phyloP scores from a whole-genome alignment of 2,329 filamentous ascomycete species.

The Neopestalotiopsis rosae region DNA sequence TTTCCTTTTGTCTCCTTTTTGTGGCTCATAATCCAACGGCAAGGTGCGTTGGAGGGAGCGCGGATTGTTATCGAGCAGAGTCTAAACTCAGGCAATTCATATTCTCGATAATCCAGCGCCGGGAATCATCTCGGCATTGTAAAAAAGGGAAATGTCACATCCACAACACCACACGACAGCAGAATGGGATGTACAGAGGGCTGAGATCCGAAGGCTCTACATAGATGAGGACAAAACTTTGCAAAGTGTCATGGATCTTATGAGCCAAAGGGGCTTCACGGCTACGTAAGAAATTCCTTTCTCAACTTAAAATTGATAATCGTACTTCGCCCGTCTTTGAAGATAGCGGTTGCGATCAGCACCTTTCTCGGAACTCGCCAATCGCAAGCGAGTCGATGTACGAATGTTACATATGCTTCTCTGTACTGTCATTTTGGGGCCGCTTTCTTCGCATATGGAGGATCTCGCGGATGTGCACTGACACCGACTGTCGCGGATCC shows the following conservation, averaged over 20 bases:
- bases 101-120: too few relatives aligned
- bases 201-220: slow-evolving; percentile 34
- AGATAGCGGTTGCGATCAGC: neutral
- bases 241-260: slow-evolving; percentile 35
- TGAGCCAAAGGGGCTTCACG: slow-evolving; percentile 31
- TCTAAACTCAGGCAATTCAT: neutral
- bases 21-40: neutral
- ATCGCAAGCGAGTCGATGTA: neutral
- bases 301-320: neutral
- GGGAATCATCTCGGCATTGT: neutral
- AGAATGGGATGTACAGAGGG: slow-evolving; percentile 30
- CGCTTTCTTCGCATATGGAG: neutral
- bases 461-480: neutral
- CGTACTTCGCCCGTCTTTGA: neutral
- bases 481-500: neutral
- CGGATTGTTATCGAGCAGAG: neutral
- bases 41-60: neutral
- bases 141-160: neutral
- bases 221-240: slow-evolving; percentile 35
- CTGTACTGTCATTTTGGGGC: neutral
- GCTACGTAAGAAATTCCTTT: slow-evolving; percentile 30
- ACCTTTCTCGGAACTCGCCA: slow-evolving; percentile 21
- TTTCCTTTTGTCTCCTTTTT: neutral
- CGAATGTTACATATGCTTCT: neutral
- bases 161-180: slow-evolving; percentile 21